Percentiles rank a stretch among this genome's conserved stretches.
Evolutionary conservation across 129 eudicot genomes (phyloP).

Genomic region (Flaveria brownii): DNA sequence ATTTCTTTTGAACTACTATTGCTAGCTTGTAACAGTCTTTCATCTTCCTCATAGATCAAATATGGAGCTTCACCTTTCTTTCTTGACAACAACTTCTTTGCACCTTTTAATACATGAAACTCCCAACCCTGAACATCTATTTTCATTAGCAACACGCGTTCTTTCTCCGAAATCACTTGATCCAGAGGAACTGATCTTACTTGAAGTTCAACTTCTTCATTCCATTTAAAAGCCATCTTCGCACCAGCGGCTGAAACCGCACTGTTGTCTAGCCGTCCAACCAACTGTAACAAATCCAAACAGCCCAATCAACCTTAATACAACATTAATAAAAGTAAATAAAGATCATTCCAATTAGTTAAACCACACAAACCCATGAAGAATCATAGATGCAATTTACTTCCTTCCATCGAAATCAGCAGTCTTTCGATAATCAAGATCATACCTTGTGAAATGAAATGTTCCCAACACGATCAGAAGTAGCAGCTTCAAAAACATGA

Average conservation of each 20-base stretch:
- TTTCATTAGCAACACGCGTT: constrained; percentile 65
- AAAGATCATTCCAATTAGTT: too few relatives aligned
- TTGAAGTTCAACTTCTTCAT: constrained; percentile 70
- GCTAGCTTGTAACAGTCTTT: constrained; percentile 47
- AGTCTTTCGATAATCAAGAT: not conserved
- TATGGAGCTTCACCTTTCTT: constrained; percentile 84
- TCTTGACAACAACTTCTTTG: constrained; percentile 63
- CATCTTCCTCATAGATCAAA: constrained; percentile 92
- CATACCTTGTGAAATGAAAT: constrained; percentile 84
- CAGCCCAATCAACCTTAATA: not conserved
- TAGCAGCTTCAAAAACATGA: constrained; percentile 84
- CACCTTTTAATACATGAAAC: constrained; percentile 83
- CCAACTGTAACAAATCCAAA: constrained; percentile 51
- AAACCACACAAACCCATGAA: too few relatives aligned
- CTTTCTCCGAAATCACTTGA: constrained; percentile 56
- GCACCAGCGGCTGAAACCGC: constrained; percentile 94
- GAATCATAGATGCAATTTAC: too few relatives aligned
- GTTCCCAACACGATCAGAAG: constrained; percentile 76
- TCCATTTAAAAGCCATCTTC: constrained; percentile 88
- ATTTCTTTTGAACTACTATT: constrained; percentile 62
- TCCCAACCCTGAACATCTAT: constrained; percentile 98
- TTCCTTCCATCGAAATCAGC: too few relatives aligned
- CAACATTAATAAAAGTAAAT: not conserved
- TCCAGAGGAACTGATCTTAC: constrained; percentile 62
- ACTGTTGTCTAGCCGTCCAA: constrained; percentile 95